Evolutionary conservation across 169 alveolate species (phyloP).

Genomic region (Plasmodium ovale): DNA sequence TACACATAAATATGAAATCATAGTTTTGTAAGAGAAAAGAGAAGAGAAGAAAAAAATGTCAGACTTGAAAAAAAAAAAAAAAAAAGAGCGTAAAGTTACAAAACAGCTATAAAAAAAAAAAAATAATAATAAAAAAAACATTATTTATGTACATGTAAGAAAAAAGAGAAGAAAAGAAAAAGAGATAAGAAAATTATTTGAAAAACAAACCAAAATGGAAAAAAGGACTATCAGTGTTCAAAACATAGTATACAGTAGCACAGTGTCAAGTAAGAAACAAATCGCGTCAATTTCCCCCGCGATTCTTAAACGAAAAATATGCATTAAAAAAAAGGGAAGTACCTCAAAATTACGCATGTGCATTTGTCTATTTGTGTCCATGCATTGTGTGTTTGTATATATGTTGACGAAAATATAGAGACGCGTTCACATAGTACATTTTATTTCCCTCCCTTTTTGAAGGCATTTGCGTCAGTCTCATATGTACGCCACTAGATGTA

Average conservation of each 20-base stretch:
- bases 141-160: conserved; percentile 14
- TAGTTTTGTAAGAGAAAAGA: conserved; percentile 1
- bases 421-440: neutral
- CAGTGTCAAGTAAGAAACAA: conserved; percentile 75
- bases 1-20: neutral
- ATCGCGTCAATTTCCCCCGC: no score
- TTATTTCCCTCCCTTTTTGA: neutral
- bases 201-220: conserved; percentile 44
- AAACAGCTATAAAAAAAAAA: conserved; percentile 15
- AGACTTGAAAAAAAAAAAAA: conserved; percentile 14
- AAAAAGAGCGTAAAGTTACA: neutral
- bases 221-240: conserved; percentile 53
- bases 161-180: conserved; percentile 8
- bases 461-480: conserved; percentile 69
- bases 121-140: conserved; percentile 10
- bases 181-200: conserved; percentile 6
- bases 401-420: neutral
- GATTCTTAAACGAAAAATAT: no score
- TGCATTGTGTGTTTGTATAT: neutral
- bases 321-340: neutral
- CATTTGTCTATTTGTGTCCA: neutral
- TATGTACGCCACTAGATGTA: conserved; percentile 82
- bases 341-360: neutral
- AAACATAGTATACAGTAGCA: conserved; percentile 72
- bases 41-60: conserved; percentile 28